Base-by-base conservation (phyloP, 2,329 filamentous ascomycete species). In the Cercospora canescens region DNA sequence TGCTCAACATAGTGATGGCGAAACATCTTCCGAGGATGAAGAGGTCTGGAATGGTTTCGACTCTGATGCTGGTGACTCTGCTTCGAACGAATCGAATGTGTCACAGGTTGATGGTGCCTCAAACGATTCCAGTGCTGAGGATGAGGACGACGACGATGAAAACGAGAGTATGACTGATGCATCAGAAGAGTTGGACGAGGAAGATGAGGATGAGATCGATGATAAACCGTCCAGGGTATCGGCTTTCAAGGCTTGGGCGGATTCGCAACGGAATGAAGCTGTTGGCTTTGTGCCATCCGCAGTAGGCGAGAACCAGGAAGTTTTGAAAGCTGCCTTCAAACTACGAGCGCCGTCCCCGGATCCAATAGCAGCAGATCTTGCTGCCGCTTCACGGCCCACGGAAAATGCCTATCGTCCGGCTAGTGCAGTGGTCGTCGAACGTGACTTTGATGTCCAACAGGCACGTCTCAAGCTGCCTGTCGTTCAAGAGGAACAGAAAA, bases 171-270 rank as follows among this genome's bases (percentile, higher is more conserved):
- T 50, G 48, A 35, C 26, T 16, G 48, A 30, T n/a, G 18, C 8
- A 34, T 56, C 52, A 56, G 18, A 35, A 14, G 82, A 82, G 57
- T 80, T 82, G 6, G 72, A 74, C 11, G 59, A 60, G 2, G 26
- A 66, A 57, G 67, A 66, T 35, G 71, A 71, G 14, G 48, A 34
- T 16, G n/a, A 16, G n/a, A 30, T 24, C 14, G 48, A 64, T 12
- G 55, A 81, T 1, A 82, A 80, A 69, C 70, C 71, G 21, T 80
- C 80, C 64, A 78, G 82, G 24, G 79, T 84, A 48, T 90, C 88
- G 1, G 93, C 92, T 0, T 99, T 99, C 84, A 98, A 98, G 78
- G 86, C 90, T 2, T 99, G 95, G 95, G 95, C 95, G 21, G 88
- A 89, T 32, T 88, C 92, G 72, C 91, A 95, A 78, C 87, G 94